Percentiles rank a stretch among this genome's conserved stretches.
Evolutionary conservation across 1,284 basidiomycete genomes (phyloP).

Genomic region (Chiua sp.): DNA sequence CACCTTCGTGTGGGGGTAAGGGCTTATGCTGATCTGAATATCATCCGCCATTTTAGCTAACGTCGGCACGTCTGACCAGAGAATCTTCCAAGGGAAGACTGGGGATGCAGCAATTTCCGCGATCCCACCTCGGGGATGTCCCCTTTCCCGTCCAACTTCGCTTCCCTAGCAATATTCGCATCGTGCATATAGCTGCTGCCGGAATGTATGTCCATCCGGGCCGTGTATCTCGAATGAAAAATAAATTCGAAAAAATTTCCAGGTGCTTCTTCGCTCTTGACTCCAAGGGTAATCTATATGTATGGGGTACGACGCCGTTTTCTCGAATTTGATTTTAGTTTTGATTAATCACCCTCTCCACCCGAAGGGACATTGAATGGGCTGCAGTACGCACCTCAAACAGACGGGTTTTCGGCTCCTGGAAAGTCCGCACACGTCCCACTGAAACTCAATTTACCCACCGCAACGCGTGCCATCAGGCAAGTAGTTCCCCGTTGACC

Average conservation of each 20-base stretch:
- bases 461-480: constrained; percentile 66
- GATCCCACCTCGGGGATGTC: constrained; percentile 45
- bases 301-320: constrained; percentile 70
- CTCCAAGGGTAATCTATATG: constrained; percentile 72
- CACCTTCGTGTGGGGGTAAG: constrained; percentile 85
- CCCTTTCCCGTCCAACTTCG: constrained; percentile 67
- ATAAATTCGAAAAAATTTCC: background rate
- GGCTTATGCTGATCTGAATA: constrained; percentile 3
- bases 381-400: constrained; percentile 41
- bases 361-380: constrained; percentile 69
- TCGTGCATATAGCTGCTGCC: constrained; percentile 78
- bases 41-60: constrained; percentile 6
- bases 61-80: constrained; percentile 43
- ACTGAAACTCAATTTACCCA: constrained; percentile 60
- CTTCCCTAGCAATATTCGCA: constrained; percentile 58
- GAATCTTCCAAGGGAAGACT: constrained; percentile 63
- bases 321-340: background rate
- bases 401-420: constrained; percentile 62
- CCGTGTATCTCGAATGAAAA: constrained; percentile 5
- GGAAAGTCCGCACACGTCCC: constrained; percentile 57
- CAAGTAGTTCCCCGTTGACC: constrained; percentile 28
- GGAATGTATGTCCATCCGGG: constrained; percentile 77
- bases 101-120: constrained; percentile 51
- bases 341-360: constrained; percentile 31
- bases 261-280: constrained; percentile 87